Base-by-base conservation (phyloP, 768 basidiomycete genomes). In the Fomitopsis serialis region DNA sequence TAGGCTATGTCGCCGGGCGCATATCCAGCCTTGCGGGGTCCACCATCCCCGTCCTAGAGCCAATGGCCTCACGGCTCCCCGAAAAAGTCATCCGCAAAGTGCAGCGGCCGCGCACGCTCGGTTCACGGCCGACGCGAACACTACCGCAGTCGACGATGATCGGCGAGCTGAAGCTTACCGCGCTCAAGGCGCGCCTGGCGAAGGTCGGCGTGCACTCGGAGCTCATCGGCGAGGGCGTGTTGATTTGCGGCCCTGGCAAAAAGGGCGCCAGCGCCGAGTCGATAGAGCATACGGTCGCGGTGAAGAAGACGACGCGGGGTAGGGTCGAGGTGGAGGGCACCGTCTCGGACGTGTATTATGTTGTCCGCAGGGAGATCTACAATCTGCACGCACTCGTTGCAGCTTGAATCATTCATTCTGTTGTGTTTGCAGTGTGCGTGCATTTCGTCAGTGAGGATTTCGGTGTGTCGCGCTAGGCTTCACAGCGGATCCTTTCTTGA, bases 91-190 rank as follows among this genome's bases (percentile, higher is more conserved):
- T 58, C 0, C 51, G 52, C 9, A 52, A 62, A 3, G 61, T 70
- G 12, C 56, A 60, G 1, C 57, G 66, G 40, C 70, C 71, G 21
- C 79, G 73, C 19, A 72, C 75, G 32, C 76, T 89, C 21, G 88
- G 86, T 17, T 78, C 84, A n/a, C 81, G 89, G 27, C 78, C 83
- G 15, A 73, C 79, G 19, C 76, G 80, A 10, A 72, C 81, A 2
- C 74, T 98, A 2, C 92, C 93, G 1, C 82, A 85, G 54, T 95
- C 96, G 0, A 90, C 95, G 7, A 96, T 98, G 86, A 97, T 99
- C 52, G 97, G 97, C 48, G 97, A 98, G 63, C 80, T 99, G 40
- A 94, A 97, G 66, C 75, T 99, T 25, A 94, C 93, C 0, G 80
- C 82, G 1, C 78, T 99, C 45, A 97, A 98, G 68, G 67, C 84